These are phyloP conservation scores for Taxawa tesnikishii DNA, from an alignment of 2,329 filamentous ascomycete species.

Conservation along the genomic window DNA sequence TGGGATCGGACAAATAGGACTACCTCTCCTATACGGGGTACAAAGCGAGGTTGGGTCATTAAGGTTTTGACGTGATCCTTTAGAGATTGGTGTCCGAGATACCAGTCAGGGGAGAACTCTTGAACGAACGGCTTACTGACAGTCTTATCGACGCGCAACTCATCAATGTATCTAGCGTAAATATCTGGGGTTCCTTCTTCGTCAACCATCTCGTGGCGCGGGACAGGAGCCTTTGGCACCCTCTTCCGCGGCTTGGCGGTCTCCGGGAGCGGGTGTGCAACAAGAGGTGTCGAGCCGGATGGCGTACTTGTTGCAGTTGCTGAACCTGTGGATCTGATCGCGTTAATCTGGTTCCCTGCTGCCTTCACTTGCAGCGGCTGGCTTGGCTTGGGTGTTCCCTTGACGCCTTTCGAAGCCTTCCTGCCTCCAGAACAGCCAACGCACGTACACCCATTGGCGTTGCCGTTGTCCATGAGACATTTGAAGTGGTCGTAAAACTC, in stretches of 20 bases:
- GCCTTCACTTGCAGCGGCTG: too few species aligned
- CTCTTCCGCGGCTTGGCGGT: too few species aligned
- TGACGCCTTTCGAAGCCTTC: too few species aligned
- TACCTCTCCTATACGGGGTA: slow-evolving; percentile 44
- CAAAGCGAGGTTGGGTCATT: slow-evolving; percentile 33
- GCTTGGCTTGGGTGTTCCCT: too few species aligned
- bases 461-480: slow-evolving; percentile 37
- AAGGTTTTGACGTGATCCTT: slow-evolving; percentile 28
- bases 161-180: slow-evolving; percentile 36
- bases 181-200: slow-evolving; percentile 43
- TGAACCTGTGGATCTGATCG: too few species aligned
- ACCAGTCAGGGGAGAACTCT: slow-evolving; percentile 43
- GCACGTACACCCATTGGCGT: slow-evolving; percentile 35
- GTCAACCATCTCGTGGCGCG: too few species aligned
- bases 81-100: slow-evolving; percentile 34
- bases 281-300: too few species aligned
- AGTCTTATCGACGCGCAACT: slow-evolving; percentile 27
- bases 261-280: too few species aligned
- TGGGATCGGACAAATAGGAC: slow-evolving; percentile 38
- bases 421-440: slow-evolving; percentile 38
- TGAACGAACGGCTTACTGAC: slow-evolving; percentile 38
- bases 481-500: slow-evolving; percentile 46
- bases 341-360: too few species aligned
- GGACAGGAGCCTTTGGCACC: too few species aligned
- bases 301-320: too few species aligned